Evolutionary conservation across 345 rosid species (phyloP).

Genomic region (Hirschfeldia incana): DNA sequence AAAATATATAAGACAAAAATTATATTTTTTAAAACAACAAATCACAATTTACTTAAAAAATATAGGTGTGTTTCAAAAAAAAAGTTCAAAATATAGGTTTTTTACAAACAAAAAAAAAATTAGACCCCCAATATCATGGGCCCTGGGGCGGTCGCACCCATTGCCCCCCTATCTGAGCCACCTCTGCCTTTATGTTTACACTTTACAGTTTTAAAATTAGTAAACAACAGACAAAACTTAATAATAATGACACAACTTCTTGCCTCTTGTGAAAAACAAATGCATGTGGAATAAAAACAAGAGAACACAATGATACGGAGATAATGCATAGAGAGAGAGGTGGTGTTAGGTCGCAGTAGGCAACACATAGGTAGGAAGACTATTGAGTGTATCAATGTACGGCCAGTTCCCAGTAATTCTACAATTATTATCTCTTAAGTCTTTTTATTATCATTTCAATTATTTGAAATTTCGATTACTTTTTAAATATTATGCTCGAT

Average conservation of each 20-base stretch:
- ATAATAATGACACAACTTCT: slow-evolving; percentile 18
- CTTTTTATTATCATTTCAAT: not conserved
- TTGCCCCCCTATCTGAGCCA: too few relatives aligned
- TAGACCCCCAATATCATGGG: too few relatives aligned
- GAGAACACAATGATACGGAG: slow-evolving; percentile 32
- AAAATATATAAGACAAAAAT: too few relatives aligned
- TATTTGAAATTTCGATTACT: not conserved
- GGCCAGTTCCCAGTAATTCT: slow-evolving; percentile 31
- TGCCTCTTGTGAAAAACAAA: slow-evolving; percentile 18
- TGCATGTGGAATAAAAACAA: slow-evolving; percentile 9
- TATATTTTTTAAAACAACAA: too few relatives aligned
- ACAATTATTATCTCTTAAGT: not conserved
- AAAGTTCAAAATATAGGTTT: too few relatives aligned
- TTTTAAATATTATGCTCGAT: not conserved
- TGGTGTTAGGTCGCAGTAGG: slow-evolving; percentile 28
- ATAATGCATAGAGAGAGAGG: slow-evolving; percentile 22
- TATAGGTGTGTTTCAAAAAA: too few relatives aligned
- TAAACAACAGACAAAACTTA: slow-evolving; percentile 27
- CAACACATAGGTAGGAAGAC: slow-evolving; percentile 11
- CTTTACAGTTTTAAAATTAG: slow-evolving; percentile 2
- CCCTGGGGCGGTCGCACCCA: too few relatives aligned
- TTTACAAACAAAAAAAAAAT: too few relatives aligned
- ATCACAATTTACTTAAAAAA: too few relatives aligned
- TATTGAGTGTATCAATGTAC: slow-evolving; percentile 37
- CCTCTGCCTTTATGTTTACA: slow-evolving; percentile 10